Percentiles rank a stretch among this genome's conserved stretches.
Conservation (phyloP, 306 rosid genomes). For the Ormosia semicastrata region DNA sequence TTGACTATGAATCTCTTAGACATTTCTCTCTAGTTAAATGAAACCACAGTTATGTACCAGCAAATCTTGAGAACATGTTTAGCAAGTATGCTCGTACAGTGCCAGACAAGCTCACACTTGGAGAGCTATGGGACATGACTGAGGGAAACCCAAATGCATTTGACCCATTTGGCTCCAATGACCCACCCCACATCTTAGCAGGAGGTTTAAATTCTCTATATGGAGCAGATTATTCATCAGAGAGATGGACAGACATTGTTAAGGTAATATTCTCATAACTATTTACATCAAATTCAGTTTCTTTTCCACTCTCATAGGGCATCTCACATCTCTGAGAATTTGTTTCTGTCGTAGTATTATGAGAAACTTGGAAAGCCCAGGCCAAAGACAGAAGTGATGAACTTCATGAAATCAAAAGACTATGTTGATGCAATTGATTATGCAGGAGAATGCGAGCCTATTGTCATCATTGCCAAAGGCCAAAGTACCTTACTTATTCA, state of each 20-base stretch:
- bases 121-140: too few species aligned
- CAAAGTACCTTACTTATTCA: constrained; percentile 49
- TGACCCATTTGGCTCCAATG: too few species aligned
- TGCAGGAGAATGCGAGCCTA: constrained; percentile 79
- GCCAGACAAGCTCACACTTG: too few species aligned
- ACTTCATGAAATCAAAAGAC: constrained; percentile 64
- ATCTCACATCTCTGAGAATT: neutral
- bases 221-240: constrained; percentile 66
- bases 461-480: constrained; percentile 88
- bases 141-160: too few species aligned
- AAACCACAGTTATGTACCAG: too few species aligned
- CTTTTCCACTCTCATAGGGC: neutral
- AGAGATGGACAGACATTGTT: constrained; percentile 76
- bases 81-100: too few species aligned
- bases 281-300: neutral
- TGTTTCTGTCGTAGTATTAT: constrained; percentile 49
- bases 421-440: constrained; percentile 74
- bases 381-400: constrained; percentile 81
- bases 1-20: too few species aligned
- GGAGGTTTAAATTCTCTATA: constrained; percentile 79
- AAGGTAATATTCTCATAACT: constrained; percentile 39
- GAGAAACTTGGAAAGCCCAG: constrained; percentile 84
- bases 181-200: constrained; percentile 72
- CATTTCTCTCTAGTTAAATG: too few species aligned
- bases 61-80: too few species aligned